Evolutionary conservation across 169 alveolate genomes (phyloP).

Genomic region (Babesia sp.): DNA sequence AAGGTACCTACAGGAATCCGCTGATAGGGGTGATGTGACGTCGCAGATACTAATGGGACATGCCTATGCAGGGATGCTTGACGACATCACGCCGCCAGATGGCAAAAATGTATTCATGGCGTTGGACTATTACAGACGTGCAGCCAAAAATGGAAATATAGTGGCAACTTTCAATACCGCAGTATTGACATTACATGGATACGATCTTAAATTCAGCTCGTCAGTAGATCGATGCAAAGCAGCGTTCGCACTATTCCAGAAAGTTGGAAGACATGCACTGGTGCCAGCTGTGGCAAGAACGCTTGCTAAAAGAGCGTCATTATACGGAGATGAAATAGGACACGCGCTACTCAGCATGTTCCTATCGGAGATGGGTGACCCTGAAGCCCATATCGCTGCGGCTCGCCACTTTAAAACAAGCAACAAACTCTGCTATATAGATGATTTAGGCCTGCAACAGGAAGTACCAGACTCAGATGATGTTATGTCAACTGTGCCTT

Average conservation of each 20-base stretch:
- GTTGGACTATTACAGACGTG: slow-evolving; percentile 76
- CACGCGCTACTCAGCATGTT: slow-evolving; percentile 75
- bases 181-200: slow-evolving; percentile 81
- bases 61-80: slow-evolving; percentile 82
- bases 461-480: neutral
- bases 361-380: slow-evolving; percentile 84
- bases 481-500: too few relatives aligned
- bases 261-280: slow-evolving; percentile 68
- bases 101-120: slow-evolving; percentile 81
- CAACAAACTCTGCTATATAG: slow-evolving; percentile 33
- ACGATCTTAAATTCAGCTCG: slow-evolving; percentile 68
- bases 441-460: neutral
- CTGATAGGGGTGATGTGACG: slow-evolving; percentile 82
- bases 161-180: slow-evolving; percentile 82
- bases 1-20: slow-evolving; percentile 75
- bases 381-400: slow-evolving; percentile 81
- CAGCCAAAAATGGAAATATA: slow-evolving; percentile 82
- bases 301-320: slow-evolving; percentile 55
- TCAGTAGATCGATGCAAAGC: slow-evolving; percentile 74
- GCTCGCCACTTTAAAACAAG: slow-evolving; percentile 74
- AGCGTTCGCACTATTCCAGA: slow-evolving; percentile 66
- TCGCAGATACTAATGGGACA: slow-evolving; percentile 84
- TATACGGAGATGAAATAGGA: slow-evolving; percentile 77
- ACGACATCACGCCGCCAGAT: slow-evolving; percentile 79
- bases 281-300: slow-evolving; percentile 42